Conservation (phyloP, 108 stramenopile genomes). For the Cyclostephanos invisitatus region DNA sequence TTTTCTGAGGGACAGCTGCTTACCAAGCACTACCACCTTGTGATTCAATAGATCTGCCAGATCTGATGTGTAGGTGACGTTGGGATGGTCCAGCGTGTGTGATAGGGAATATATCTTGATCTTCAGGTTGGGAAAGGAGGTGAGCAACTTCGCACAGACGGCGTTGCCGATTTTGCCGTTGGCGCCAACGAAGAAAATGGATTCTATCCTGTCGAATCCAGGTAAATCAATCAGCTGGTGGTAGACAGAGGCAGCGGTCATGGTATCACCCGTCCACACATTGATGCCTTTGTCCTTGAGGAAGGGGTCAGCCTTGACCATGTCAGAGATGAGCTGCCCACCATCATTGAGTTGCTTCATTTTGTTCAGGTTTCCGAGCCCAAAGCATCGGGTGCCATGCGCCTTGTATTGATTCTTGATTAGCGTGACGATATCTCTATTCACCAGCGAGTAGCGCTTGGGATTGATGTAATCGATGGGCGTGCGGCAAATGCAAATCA, state of each 20-base stretch:
- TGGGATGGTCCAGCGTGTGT: slow-evolving; percentile 65
- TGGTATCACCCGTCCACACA: slow-evolving; percentile 76
- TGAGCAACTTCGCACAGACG: slow-evolving; percentile 59
- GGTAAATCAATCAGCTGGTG: slow-evolving; percentile 60
- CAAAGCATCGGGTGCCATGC: slow-evolving; percentile 61
- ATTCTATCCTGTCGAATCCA: slow-evolving; percentile 53
- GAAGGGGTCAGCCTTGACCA: slow-evolving; percentile 61
- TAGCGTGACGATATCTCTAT: slow-evolving; percentile 63
- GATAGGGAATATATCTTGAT: slow-evolving; percentile 65
- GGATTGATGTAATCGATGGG: slow-evolving; percentile 67
- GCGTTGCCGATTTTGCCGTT: slow-evolving; percentile 75
- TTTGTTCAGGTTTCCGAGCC: slow-evolving; percentile 75
- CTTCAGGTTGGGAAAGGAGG: slow-evolving; percentile 57
- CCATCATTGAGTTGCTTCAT: slow-evolving; percentile 82
- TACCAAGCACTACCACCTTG: slow-evolving; percentile 66
- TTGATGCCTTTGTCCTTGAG: slow-evolving; percentile 67
- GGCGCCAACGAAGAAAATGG: slow-evolving; percentile 71
- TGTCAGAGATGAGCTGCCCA: slow-evolving; percentile 61
- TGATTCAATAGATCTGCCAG: slow-evolving; percentile 60
- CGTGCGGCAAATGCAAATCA: slow-evolving; percentile 63
- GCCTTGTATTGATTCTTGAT: slow-evolving; percentile 55
- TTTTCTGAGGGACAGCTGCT: slow-evolving; percentile 54
- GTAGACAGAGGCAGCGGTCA: slow-evolving; percentile 73
- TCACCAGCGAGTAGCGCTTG: slow-evolving; percentile 50
- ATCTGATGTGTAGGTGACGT: slow-evolving; percentile 64